These are phyloP conservation scores for Boehmeria nivea DNA, from an alignment of 306 rosid genomes.

Conservation along the genomic window DNA sequence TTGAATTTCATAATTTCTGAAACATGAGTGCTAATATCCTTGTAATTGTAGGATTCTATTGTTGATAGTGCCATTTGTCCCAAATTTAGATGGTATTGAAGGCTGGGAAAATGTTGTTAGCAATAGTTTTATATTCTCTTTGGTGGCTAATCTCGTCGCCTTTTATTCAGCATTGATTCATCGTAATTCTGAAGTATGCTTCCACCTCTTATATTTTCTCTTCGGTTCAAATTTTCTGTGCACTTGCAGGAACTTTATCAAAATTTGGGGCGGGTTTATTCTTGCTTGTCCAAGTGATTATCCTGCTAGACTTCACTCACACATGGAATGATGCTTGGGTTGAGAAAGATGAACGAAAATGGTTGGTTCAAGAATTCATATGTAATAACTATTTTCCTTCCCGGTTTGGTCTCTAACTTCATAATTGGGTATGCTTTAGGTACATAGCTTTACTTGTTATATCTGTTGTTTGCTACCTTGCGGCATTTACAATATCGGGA, in stretches of 20 bases:
- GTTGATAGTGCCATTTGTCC: no score
- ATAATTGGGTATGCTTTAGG: slow-evolving; percentile 34
- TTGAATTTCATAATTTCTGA: no score
- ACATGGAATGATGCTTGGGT: slow-evolving; percentile 96
- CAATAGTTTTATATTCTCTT: no score
- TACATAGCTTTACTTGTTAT: slow-evolving; percentile 80
- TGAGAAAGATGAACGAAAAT: slow-evolving; percentile 88
- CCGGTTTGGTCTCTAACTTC: slow-evolving; percentile 14
- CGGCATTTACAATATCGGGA: slow-evolving; percentile 62
- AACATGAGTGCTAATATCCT: no score
- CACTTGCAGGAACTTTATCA: slow-evolving; percentile 57
- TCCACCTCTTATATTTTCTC: no score
- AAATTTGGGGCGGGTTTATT: slow-evolving; percentile 93
- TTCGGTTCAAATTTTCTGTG: no score
- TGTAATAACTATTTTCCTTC: background rate
- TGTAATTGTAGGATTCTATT: no score
- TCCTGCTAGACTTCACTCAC: slow-evolving; percentile 81
- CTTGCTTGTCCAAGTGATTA: slow-evolving; percentile 83
- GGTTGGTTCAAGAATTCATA: slow-evolving; percentile 41
- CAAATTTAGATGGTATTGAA: no score
- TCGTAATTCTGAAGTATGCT: no score
- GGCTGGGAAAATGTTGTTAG: no score
- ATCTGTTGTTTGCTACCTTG: slow-evolving; percentile 78
- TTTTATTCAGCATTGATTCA: no score
- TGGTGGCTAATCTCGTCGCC: no score